Base-by-base conservation (phyloP, 192 early-diverging fungal genomes). In the Entrophospora sp. region DNA sequence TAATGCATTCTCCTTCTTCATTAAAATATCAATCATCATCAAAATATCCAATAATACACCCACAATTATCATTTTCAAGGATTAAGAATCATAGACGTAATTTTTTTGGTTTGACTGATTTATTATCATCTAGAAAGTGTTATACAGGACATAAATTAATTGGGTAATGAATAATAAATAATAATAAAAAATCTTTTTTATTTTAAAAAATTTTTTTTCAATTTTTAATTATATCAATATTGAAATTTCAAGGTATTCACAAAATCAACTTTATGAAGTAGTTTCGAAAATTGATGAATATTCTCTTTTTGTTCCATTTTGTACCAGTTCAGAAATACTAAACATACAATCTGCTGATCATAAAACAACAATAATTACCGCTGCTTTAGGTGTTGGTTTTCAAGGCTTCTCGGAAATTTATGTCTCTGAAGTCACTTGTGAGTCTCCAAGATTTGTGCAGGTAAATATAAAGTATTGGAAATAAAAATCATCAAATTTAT, bases 241-340 rank as follows among this genome's bases (percentile, higher is more conserved):
- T 61, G n/a, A n/a, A n/a, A n/a, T n/a, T n/a, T n/a, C n/a, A n/a
- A 65, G 63, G n/a, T 89, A 85, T 74, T 82, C 88, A 6, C 86
- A 81, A 43, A 73, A 79, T 43, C 87, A 96, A 72, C 77, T 96
- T 38, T 96, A 86, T 69, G 79, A 81, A 35, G 73, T 96, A 7
- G 90, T 93, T 8, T 73, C 91, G 12, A 90, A 94, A 75, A 85
- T 94, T 5, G 80, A 87, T 55, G 76, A 86, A 24, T 96, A 96
- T 73, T 64, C 83, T 35, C 71, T 77, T 35, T 96, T 93, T 77
- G 78, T 96, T 55, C 94, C 92, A 4, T 89, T 86, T 82, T 92
- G 91, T 71, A 82, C 81, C 5, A 67, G 70, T 53, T 91, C 90
- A 3, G 59, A 69, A 63, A 80, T 91, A 45, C 68, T 89, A 63